These are phyloP conservation scores for Lepiota subincarnata DNA, from an alignment of 768 basidiomycete genomes.

Conservation along the genomic window DNA sequence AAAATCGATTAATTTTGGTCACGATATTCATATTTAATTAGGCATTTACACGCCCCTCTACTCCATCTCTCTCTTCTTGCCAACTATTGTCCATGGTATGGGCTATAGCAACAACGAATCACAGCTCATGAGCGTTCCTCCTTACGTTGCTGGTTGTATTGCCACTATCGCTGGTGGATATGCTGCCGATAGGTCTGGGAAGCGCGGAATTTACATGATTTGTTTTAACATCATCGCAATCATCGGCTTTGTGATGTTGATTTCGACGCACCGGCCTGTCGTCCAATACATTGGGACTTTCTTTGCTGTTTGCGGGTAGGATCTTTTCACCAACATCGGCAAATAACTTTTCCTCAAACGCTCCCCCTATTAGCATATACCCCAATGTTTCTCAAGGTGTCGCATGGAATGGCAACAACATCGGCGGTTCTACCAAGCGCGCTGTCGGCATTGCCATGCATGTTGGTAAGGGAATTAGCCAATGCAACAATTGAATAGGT, in stretches of 20 bases:
- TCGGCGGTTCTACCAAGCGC: constrained; percentile 28
- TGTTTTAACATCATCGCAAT: constrained; percentile 23
- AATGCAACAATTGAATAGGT: background rate
- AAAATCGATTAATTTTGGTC: too few relatives aligned
- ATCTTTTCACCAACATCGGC: background rate
- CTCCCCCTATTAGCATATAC: constrained; percentile 22
- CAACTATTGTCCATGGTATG: constrained; percentile 27
- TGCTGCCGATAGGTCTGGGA: constrained; percentile 20
- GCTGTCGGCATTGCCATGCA: constrained; percentile 32
- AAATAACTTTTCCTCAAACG: background rate
- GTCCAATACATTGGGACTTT: constrained; percentile 29
- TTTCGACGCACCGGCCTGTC: constrained; percentile 21
- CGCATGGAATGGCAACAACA: constrained; percentile 31
- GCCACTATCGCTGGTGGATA: constrained; percentile 24
- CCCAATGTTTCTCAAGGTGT: constrained; percentile 29
- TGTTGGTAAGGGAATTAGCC: constrained; percentile 20
- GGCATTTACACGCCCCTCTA: constrained; percentile 28
- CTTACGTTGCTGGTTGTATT: constrained; percentile 26
- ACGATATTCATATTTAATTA: constrained; percentile 6
- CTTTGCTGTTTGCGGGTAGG: constrained; percentile 27
- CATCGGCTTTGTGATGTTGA: constrained; percentile 24
- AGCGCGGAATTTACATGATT: constrained; percentile 26
- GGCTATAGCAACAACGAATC: constrained; percentile 24
- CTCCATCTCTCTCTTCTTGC: constrained; percentile 29
- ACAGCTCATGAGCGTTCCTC: constrained; percentile 30